A percentile compares a stretch with the other conserved stretches of the same genome.
These are phyloP conservation scores for Aspergillus haitiensis DNA, from an alignment of 495 filamentous ascomycete species.

Conservation along the genomic window DNA sequence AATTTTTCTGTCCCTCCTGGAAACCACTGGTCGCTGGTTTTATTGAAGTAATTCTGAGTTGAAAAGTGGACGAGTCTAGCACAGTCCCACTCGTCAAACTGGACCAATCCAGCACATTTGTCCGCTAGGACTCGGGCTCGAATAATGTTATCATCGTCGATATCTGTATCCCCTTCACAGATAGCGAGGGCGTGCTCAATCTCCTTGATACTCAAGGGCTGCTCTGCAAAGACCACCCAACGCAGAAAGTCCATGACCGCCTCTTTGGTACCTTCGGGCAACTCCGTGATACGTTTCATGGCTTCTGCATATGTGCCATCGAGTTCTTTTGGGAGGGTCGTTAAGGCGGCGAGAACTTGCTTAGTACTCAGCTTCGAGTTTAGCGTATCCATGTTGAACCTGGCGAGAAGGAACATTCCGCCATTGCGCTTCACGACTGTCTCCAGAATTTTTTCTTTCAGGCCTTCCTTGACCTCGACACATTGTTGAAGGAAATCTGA, in stretches of 20 bases:
- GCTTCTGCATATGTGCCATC: conserved; percentile 15
- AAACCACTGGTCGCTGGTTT: conserved; percentile 7
- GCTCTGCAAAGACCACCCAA: conserved; percentile 13
- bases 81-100: conserved; percentile 14
- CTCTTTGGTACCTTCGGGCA: neutral
- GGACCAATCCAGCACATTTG: conserved; percentile 17
- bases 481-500: conserved; percentile 11
- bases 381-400: conserved; percentile 18
- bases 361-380: conserved; percentile 13
- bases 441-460: conserved; percentile 5
- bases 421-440: conserved; percentile 8
- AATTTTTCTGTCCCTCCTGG: neutral
- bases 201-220: conserved; percentile 1
- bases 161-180: conserved; percentile 2
- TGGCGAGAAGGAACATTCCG: conserved; percentile 16
- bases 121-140: conserved; percentile 5
- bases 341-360: conserved; percentile 4
- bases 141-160: conserved; percentile 14
- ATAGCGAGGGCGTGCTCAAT: conserved; percentile 15
- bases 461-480: conserved; percentile 5
- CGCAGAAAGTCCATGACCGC: conserved; percentile 12
- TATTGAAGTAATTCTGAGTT: conserved; percentile 8
- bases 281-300: conserved; percentile 8
- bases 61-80: conserved; percentile 9
- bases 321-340: conserved; percentile 13